phyloP scores from a whole-genome alignment of 441 rosid genomes.

The Raphanus hybrid region DNA sequence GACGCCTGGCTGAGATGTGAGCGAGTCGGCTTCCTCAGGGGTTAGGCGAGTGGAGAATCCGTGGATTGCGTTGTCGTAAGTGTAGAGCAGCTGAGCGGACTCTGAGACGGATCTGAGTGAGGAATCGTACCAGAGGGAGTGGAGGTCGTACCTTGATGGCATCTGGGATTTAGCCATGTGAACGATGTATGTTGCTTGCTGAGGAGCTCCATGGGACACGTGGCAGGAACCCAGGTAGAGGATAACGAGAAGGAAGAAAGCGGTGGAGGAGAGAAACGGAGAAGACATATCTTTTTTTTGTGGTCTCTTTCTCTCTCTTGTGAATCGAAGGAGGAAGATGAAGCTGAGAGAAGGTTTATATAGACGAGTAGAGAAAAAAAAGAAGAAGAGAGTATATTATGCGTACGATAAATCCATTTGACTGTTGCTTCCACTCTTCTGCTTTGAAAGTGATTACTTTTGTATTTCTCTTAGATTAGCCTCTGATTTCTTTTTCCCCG shows the following conservation, averaged over 20 bases:
- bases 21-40: slow-evolving; percentile 52
- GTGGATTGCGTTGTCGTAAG: slow-evolving; percentile 66
- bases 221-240: slow-evolving; percentile 48
- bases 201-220: slow-evolving; percentile 38
- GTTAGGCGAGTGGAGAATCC: slow-evolving; percentile 70
- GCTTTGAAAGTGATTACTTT: background rate
- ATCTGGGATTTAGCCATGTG: slow-evolving; percentile 76
- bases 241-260: slow-evolving; percentile 21
- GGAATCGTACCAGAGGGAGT: slow-evolving; percentile 78
- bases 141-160: slow-evolving; percentile 66
- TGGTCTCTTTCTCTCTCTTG: slow-evolving; percentile 19
- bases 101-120: slow-evolving; percentile 72
- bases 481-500: background rate
- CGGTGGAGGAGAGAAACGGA: slow-evolving; percentile 31
- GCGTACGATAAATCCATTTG: background rate
- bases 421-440: background rate
- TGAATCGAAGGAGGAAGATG: slow-evolving; percentile 8
- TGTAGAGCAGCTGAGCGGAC: slow-evolving; percentile 66
- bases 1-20: slow-evolving; percentile 44
- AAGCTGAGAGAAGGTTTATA: slow-evolving; percentile 25
- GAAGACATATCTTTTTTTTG: background rate
- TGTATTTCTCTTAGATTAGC: background rate
- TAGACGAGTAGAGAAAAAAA: background rate
- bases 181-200: slow-evolving; percentile 67
- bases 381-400: background rate